phyloP scores from a whole-genome alignment of 345 rosid species.

The Lepidium africanum region DNA sequence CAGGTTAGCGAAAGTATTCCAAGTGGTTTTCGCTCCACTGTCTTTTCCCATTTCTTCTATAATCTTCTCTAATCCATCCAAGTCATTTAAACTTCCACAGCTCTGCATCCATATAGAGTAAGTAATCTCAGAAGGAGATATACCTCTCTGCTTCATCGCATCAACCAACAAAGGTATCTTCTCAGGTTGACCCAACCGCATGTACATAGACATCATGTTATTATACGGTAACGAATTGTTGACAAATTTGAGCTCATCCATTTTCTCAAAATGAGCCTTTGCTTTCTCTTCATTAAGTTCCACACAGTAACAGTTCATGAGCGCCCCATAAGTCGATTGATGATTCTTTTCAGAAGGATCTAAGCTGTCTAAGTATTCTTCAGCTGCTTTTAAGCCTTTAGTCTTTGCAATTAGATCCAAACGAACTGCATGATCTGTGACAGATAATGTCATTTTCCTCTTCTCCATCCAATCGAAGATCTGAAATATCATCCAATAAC shows the following conservation, averaged over 20 bases:
- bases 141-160: slow-evolving; percentile 44
- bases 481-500: slow-evolving; percentile 16
- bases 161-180: slow-evolving; percentile 42
- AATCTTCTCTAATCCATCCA: slow-evolving; percentile 31
- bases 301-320: slow-evolving; percentile 59
- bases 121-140: slow-evolving; percentile 24
- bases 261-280: slow-evolving; percentile 40
- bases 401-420: slow-evolving; percentile 59
- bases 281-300: slow-evolving; percentile 50
- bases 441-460: slow-evolving; percentile 43
- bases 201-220: slow-evolving; percentile 52
- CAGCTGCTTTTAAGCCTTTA: slow-evolving; percentile 56
- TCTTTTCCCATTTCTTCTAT: slow-evolving; percentile 35
- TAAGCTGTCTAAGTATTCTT: slow-evolving; percentile 42
- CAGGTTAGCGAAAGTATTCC: slow-evolving; percentile 50
- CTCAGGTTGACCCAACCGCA: slow-evolving; percentile 57
- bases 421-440: slow-evolving; percentile 40
- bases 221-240: slow-evolving; percentile 36
- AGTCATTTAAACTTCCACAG: slow-evolving; percentile 37
- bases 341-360: slow-evolving; percentile 30
- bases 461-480: slow-evolving; percentile 85
- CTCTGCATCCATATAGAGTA: slow-evolving; percentile 65
- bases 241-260: slow-evolving; percentile 43
- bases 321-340: slow-evolving; percentile 44
- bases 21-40: slow-evolving; percentile 26